Evolutionary conservation across 2,329 filamentous ascomycete species (phyloP).

Genomic region (Aquanectria penicillioides): DNA sequence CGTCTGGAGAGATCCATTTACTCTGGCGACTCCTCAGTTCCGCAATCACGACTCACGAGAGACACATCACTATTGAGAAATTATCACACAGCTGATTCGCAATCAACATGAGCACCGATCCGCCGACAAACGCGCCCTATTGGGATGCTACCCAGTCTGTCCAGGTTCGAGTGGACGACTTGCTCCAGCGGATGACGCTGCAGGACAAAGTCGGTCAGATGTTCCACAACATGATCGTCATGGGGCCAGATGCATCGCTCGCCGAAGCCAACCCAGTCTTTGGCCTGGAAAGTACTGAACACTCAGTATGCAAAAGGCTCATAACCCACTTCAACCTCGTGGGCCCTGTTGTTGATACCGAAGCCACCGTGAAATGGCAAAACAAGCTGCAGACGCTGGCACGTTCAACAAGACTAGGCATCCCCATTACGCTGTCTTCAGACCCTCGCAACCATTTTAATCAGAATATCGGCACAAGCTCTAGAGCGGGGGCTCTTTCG

Average conservation of each 20-base stretch:
- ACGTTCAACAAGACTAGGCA: constrained; percentile 55
- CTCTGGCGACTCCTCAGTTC: no score
- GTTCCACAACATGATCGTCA: constrained; percentile 50
- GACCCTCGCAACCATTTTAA: constrained; percentile 58
- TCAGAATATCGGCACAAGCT: constrained; percentile 54
- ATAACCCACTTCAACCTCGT: constrained; percentile 58
- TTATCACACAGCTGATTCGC: no score
- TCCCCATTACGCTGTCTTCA: constrained; percentile 58
- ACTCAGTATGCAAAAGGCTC: constrained; percentile 5
- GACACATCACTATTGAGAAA: no score
- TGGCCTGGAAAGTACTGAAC: constrained; percentile 13
- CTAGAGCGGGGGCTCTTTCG: constrained; percentile 54
- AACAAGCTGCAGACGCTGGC: constrained; percentile 54
- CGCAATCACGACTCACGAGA: no score
- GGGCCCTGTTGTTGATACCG: constrained; percentile 52
- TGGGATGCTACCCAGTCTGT: not conserved
- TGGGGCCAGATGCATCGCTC: constrained; percentile 37
- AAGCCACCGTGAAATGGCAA: constrained; percentile 49
- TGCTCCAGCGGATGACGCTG: constrained; percentile 8
- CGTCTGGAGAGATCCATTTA: no score
- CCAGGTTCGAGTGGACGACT: constrained; percentile 6
- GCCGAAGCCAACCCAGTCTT: constrained; percentile 10
- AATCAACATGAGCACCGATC: not conserved
- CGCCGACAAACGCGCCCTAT: not conserved
- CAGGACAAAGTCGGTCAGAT: constrained; percentile 48